Evolutionary conservation across 2,329 filamentous ascomycete genomes (phyloP).

Genomic region (Eurotiales sp.): DNA sequence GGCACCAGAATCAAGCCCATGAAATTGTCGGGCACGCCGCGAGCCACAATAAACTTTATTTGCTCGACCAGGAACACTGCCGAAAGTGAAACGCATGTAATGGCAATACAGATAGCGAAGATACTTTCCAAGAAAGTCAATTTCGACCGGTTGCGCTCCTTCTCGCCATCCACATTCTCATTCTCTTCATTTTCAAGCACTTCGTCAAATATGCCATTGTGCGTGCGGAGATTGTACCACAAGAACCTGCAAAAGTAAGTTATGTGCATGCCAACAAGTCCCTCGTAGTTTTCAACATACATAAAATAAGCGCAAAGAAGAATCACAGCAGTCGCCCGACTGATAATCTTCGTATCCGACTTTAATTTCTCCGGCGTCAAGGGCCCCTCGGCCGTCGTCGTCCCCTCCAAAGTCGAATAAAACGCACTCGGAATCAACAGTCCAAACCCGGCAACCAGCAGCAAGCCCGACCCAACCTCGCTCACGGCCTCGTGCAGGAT

Average conservation of each 20-base stretch:
- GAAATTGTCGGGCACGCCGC: constrained; percentile 55
- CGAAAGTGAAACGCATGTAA: constrained; percentile 66
- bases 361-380: constrained; percentile 38
- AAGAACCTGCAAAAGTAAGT: constrained; percentile 49
- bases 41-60: constrained; percentile 58
- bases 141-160: constrained; percentile 60
- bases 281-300: constrained; percentile 41
- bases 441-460: constrained; percentile 69
- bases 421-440: constrained; percentile 45
- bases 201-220: constrained; percentile 72
- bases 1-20: constrained; percentile 71
- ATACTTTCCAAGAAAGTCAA: constrained; percentile 72
- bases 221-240: constrained; percentile 71
- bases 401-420: constrained; percentile 42
- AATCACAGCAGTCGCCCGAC: constrained; percentile 66
- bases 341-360: constrained; percentile 60
- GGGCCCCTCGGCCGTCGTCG: constrained; percentile 37
- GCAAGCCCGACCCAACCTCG: constrained; percentile 72
- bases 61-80: constrained; percentile 70
- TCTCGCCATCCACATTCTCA: constrained; percentile 60
- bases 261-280: too few species aligned
- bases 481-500: constrained; percentile 71
- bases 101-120: constrained; percentile 60
- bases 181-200: constrained; percentile 69
- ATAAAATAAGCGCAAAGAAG: constrained; percentile 66